Evolutionary conservation across 176 grass and related monocot genomes (phyloP), one percentile per base, ranked within the genome.

Genomic region (Musa acuminata): DNA sequence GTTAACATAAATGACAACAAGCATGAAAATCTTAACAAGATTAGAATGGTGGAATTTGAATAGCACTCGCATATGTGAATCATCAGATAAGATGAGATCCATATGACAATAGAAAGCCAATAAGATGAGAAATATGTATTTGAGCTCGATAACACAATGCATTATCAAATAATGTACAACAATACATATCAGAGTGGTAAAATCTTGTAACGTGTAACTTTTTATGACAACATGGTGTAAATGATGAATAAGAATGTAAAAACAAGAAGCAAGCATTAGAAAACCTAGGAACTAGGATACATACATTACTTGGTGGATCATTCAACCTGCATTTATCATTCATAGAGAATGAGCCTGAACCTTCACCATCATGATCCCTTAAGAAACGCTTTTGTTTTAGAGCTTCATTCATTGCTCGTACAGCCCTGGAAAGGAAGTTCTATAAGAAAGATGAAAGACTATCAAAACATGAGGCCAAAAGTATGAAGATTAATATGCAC

Each of bases 401-500:
- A 83, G 83, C 88, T 83, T 98, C 94, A 82, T 87, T 91, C 86
- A 98, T 93, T 71, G 84, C 94, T 82, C 84, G 80, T 60, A 98
- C 94, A 62, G 87, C 84, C 51, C 94, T 98, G 82, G 77, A 77
- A 67, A 82, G 51, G 83, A 78, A 75, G 29, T 35, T 35, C 29
- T 35, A 35, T 35, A 35, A 35, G 29, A 35, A 55, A 74, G 67
- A 70, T 49, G 35, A 74, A 27, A 74, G 29, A 9, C 29, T 29
- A 57, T 26, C 72, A 26, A 2, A 25, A 1, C 16, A 53, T 2
- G 11, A 8, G 35, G n/a, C 43, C 27, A 29, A 29, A 29, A 29
- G 27, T 29, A 29, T 29, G 27, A 29, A 2, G 27, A 29, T 35
- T 35, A 35, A 35, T 35, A 35, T 35, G 29, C 29, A 35, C 29